phyloP scores from a whole-genome alignment of 768 basidiomycete species.

The Trametopsis cervina region DNA sequence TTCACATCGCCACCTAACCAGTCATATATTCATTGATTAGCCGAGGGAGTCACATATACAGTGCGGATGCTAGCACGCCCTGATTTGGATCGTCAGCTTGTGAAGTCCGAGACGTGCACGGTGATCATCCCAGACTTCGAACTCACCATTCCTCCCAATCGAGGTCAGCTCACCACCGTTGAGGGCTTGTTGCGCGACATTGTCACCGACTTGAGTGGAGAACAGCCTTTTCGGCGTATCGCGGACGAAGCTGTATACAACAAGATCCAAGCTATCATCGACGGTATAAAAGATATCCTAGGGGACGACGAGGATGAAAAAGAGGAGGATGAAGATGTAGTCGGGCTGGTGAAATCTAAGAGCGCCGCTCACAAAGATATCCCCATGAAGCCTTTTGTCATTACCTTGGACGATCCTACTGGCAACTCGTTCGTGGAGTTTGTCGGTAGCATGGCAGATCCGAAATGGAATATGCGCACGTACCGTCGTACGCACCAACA shows the following conservation, averaged over 20 bases:
- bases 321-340: conserved; percentile 36
- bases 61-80: conserved; percentile 62
- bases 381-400: conserved; percentile 67
- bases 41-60: conserved; percentile 79
- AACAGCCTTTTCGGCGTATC: conserved; percentile 79
- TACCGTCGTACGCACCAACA: conserved; percentile 78
- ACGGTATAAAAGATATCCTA: conserved; percentile 55
- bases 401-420: conserved; percentile 86
- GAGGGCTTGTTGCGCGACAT: conserved; percentile 88
- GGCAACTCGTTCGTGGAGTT: conserved; percentile 98
- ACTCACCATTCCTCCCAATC: conserved; percentile 81
- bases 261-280: conserved; percentile 74
- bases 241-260: conserved; percentile 65
- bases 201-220: conserved; percentile 66
- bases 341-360: conserved; percentile 21
- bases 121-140: conserved; percentile 83
- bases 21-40: conserved; percentile 31
- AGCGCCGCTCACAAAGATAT: conserved; percentile 34
- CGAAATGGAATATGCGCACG: conserved; percentile 85
- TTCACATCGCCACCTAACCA: not conserved
- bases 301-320: conserved; percentile 46
- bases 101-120: conserved; percentile 80
- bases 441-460: conserved; percentile 76
- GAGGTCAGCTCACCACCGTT: conserved; percentile 94
- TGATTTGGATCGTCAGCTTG: conserved; percentile 90